These are phyloP conservation scores for Podila verticillata DNA, from an alignment of 192 early-diverging fungal genomes.

Conservation along the genomic window DNA sequence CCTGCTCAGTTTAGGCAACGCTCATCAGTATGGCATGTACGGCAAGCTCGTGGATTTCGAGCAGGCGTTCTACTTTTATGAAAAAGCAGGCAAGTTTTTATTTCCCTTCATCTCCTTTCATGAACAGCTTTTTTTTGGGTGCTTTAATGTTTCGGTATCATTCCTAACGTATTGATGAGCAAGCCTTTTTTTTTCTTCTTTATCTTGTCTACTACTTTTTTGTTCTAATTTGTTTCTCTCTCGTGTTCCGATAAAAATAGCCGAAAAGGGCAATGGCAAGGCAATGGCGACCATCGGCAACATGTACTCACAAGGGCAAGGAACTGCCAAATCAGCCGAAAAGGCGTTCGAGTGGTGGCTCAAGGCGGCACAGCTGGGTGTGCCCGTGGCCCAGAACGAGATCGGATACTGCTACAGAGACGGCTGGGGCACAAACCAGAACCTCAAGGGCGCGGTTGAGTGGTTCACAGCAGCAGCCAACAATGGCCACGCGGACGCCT, in stretches of 20 bases:
- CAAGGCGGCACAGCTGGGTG: slow-evolving; percentile 60
- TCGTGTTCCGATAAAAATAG: slow-evolving; percentile 13
- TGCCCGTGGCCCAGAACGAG: slow-evolving; percentile 55
- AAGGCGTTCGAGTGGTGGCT: slow-evolving; percentile 69
- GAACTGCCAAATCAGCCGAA: slow-evolving; percentile 34
- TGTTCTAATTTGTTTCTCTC: too few species aligned
- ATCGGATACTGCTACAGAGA: slow-evolving; percentile 72
- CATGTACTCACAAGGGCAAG: slow-evolving; percentile 49
- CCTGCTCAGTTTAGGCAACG: slow-evolving; percentile 44
- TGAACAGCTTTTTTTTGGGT: background rate
- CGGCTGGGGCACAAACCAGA: slow-evolving; percentile 64
- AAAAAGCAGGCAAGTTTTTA: slow-evolving; percentile 36
- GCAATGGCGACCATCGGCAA: slow-evolving; percentile 52
- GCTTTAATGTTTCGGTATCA: slow-evolving; percentile 4
- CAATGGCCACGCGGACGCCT: slow-evolving; percentile 78
- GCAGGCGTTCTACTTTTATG: slow-evolving; percentile 51
- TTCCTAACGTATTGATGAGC: background rate
- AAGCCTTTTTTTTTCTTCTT: too few species aligned
- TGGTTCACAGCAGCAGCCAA: slow-evolving; percentile 74
- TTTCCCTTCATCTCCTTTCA: background rate
- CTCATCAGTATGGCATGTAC: slow-evolving; percentile 53
- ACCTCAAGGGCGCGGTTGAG: slow-evolving; percentile 57
- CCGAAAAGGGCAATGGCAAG: slow-evolving; percentile 51
- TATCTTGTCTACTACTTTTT: too few species aligned
- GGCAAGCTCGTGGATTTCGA: slow-evolving; percentile 41